phyloP scores from a whole-genome alignment of 176 grass and related monocot species.

The Eremochloa ophiuroides region DNA sequence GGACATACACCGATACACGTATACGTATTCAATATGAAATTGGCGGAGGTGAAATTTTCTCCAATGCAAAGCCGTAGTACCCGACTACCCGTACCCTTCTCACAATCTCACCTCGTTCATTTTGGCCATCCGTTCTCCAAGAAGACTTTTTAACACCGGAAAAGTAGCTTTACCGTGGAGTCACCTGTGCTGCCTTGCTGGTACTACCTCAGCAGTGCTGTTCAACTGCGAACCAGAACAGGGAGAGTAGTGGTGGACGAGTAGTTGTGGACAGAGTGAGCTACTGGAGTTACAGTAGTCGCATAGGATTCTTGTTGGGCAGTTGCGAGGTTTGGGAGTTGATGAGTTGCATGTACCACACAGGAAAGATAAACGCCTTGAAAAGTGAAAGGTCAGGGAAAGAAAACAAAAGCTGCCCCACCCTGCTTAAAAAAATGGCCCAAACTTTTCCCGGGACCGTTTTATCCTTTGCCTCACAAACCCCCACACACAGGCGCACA shows the following conservation, averaged over 20 bases:
- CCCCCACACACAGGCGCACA: constrained; percentile 1
- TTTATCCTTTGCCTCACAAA: constrained; percentile 37
- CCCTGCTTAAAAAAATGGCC: constrained; percentile 21
- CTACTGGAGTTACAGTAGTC: background rate
- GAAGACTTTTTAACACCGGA: background rate
- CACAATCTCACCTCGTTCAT: background rate
- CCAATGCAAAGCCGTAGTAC: background rate
- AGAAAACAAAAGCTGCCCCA: constrained; percentile 39
- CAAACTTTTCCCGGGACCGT: background rate
- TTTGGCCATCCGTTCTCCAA: background rate
- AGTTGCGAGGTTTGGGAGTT: constrained; percentile 22
- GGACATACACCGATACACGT: too few species aligned
- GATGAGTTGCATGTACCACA: constrained; percentile 24
- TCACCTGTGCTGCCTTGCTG: too few species aligned
- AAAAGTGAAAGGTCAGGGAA: constrained; percentile 30
- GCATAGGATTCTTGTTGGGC: constrained; percentile 45
- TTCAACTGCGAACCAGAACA: constrained; percentile 20
- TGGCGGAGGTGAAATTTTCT: background rate
- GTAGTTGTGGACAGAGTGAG: background rate
- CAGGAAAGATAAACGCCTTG: constrained; percentile 33
- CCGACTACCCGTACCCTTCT: background rate
- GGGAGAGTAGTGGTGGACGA: background rate
- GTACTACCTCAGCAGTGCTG: constrained; percentile 7
- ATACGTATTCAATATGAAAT: background rate
- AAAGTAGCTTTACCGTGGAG: constrained; percentile 13